Base-by-base conservation (phyloP, 139 green algal genomes). In the Chlorella sp. region DNA sequence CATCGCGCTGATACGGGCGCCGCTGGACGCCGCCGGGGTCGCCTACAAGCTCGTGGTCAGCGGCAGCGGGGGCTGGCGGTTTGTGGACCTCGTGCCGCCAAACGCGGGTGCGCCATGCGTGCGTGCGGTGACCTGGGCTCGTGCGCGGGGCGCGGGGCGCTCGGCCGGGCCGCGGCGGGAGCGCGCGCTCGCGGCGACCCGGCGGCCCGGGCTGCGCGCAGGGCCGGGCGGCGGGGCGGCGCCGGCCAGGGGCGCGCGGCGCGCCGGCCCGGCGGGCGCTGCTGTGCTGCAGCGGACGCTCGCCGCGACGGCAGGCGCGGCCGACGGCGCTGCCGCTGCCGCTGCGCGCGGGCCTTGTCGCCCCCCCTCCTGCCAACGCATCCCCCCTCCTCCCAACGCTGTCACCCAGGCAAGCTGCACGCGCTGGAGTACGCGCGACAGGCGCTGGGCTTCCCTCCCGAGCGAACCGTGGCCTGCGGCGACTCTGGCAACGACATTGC, bases 401-500 rank as follows among this genome's bases (percentile, higher is more conserved):
- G 31, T 48, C 45, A 23, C 46, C 40, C 51, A 58, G 27, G 19
- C 48, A n/a, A n/a, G n/a, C 33, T 62, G n/a, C 31, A 77, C 38
- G 83, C 83, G 11, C 50, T 87, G 40, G 75, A 87, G 58, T 83
- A 81, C 77, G 79, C 77, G 38, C 60, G 71, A 29, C 46, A 74
- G 7, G 74, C 60, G 53, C 64, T 82, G 63, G 83, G 79, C n/a
- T 88, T 89, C 48, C 3, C 21, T 8, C 71, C 75, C 3, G 42
- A 74, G 31, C 62, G 77, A 5, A 89, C 83, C 14, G 74, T 91
- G 38, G 85, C 83, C 33, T 85, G 75, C 41, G 85, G 87, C 29
- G 85, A 90, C 77, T 80, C 50, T 17, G 88, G 83, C 31, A 92
- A 91, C 71, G 84, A 91, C 66, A 77, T 83, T n/a, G 66, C 83